These are phyloP conservation scores for Aspergillus piperis DNA, from an alignment of 2,329 filamentous ascomycete species.

Conservation along the genomic window DNA sequence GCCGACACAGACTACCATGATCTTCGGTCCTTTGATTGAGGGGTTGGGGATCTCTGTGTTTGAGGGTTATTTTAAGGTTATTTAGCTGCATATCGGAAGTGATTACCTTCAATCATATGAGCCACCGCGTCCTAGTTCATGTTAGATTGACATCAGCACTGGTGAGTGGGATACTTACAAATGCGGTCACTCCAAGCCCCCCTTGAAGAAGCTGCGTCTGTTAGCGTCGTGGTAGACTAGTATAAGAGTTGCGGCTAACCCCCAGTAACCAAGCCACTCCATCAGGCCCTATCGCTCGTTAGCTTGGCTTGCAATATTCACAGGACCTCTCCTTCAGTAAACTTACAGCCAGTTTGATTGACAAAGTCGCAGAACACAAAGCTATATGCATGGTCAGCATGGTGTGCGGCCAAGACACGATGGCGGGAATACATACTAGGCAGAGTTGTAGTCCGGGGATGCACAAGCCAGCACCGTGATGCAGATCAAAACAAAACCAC, in stretches of 20 bases:
- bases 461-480: slow-evolving; percentile 68
- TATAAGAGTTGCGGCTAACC: slow-evolving; percentile 21
- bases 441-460: slow-evolving; percentile 65
- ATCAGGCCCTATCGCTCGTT: slow-evolving; percentile 54
- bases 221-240: slow-evolving; percentile 11
- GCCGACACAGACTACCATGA: slow-evolving; percentile 64
- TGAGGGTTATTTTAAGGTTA: background rate
- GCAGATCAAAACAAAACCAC: slow-evolving; percentile 67
- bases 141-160: slow-evolving; percentile 4
- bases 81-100: background rate
- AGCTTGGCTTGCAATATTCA: slow-evolving; percentile 6
- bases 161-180: slow-evolving; percentile 34
- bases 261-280: slow-evolving; percentile 54
- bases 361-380: slow-evolving; percentile 65
- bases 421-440: slow-evolving; percentile 49
- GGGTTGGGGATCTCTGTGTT: slow-evolving; percentile 40
- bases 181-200: slow-evolving; percentile 55
- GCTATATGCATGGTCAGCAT: slow-evolving; percentile 18
- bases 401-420: background rate
- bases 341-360: slow-evolving; percentile 63
- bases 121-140: slow-evolving; percentile 35
- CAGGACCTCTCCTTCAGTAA: background rate
- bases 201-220: slow-evolving; percentile 44
- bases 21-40: slow-evolving; percentile 60
- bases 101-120: slow-evolving; percentile 47